phyloP scores from a whole-genome alignment of 1,284 basidiomycete species.

The Cutaneotrichosporon cavernicola region DNA sequence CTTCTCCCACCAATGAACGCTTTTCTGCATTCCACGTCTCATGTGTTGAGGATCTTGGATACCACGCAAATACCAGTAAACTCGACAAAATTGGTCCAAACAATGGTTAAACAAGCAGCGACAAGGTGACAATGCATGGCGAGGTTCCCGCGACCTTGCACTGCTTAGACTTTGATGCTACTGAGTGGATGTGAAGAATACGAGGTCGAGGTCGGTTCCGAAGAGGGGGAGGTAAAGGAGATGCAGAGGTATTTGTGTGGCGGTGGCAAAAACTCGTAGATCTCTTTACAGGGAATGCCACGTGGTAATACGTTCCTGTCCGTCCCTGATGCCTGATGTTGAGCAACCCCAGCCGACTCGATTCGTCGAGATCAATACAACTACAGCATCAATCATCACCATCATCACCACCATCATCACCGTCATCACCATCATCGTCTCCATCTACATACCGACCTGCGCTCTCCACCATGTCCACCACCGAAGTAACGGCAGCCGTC shows the following conservation, averaged over 20 bases:
- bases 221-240: background rate
- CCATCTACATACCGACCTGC: no score
- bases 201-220: background rate
- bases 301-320: no score
- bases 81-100: background rate
- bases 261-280: no score
- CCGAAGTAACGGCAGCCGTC: slow-evolving; percentile 41
- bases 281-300: no score
- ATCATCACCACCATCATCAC: background rate
- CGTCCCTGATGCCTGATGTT: background rate
- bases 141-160: background rate
- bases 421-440: background rate
- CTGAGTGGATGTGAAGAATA: background rate
- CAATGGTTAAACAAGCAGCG: background rate
- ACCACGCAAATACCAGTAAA: background rate
- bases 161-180: background rate
- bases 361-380: no score
- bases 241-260: background rate
- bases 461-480: slow-evolving; percentile 18
- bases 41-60: background rate
- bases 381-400: background rate
- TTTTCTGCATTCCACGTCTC: background rate
- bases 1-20: background rate
- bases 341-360: no score
- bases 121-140: background rate